Evolutionary conservation across 352 stramenopile species (phyloP).

Genomic region (Ochromonadaceae sp.): DNA sequence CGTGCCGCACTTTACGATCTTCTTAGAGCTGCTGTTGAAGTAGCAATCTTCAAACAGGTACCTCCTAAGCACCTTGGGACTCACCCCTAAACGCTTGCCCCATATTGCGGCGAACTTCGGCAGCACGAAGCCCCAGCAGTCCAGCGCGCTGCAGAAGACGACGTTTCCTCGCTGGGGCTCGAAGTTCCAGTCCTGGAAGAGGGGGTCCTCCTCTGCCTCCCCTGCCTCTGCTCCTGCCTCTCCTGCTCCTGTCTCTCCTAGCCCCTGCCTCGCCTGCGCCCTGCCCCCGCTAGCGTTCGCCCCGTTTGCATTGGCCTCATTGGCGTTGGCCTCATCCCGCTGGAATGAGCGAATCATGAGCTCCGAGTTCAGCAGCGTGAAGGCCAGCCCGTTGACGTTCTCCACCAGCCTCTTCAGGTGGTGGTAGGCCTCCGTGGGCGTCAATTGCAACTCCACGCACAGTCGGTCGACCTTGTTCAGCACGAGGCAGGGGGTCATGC

Average conservation of each 20-base stretch:
- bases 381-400: conserved; percentile 36
- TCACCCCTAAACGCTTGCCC: conserved; percentile 29
- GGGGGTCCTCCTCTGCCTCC: conserved; percentile 1
- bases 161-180: conserved; percentile 69
- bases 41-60: conserved; percentile 77
- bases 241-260: conserved; percentile 14
- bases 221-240: not conserved
- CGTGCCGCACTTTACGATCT: conserved; percentile 30
- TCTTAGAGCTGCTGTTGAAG: conserved; percentile 70
- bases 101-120: conserved; percentile 43
- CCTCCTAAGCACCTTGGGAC: conserved; percentile 41
- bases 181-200: conserved; percentile 36
- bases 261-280: not conserved
- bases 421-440: conserved; percentile 62
- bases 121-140: conserved; percentile 78
- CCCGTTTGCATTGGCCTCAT: too few species aligned
- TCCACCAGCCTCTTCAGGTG: conserved; percentile 67
- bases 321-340: too few species aligned
- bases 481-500: conserved; percentile 70
- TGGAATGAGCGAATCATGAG: too few species aligned
- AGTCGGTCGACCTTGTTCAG: conserved; percentile 52
- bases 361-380: conserved; percentile 20
- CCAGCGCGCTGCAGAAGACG: conserved; percentile 69
- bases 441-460: conserved; percentile 71
- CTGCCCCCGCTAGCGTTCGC: not conserved